Conservation (phyloP, 257 asterid species). For the Solanum ahanhuiri region DNA sequence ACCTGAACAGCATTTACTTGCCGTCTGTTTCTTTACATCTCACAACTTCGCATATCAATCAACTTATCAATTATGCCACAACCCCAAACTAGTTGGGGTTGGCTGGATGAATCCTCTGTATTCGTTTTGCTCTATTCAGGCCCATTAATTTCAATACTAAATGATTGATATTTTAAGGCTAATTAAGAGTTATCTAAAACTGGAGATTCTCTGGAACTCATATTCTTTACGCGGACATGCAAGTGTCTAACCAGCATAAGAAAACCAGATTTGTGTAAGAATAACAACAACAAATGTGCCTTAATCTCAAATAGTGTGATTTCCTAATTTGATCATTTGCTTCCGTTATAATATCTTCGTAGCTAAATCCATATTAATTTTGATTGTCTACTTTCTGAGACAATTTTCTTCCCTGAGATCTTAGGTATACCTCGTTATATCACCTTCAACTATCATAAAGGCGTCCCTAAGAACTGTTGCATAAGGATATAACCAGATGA, state of each 20-base stretch:
- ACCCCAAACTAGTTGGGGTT: not conserved
- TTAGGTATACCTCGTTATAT: not conserved
- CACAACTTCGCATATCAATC: not conserved
- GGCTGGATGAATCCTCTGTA: not conserved
- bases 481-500: not conserved
- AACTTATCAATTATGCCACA: not conserved
- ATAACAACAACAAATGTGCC: not conserved
- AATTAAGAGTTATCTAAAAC: not conserved
- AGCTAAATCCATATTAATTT: not conserved
- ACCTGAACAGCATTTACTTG: not conserved
- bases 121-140: not conserved
- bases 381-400: not conserved
- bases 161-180: not conserved
- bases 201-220: not conserved
- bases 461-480: not conserved
- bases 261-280: not conserved
- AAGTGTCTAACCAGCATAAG: not conserved
- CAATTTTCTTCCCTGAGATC: not conserved
- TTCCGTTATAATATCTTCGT: not conserved
- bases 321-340: not conserved
- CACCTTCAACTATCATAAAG: not conserved
- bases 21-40: not conserved
- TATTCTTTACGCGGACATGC: not conserved
- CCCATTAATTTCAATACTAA: not conserved
- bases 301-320: not conserved